Conservation (phyloP, 495 filamentous ascomycete species). For the Tuber calosporum region DNA sequence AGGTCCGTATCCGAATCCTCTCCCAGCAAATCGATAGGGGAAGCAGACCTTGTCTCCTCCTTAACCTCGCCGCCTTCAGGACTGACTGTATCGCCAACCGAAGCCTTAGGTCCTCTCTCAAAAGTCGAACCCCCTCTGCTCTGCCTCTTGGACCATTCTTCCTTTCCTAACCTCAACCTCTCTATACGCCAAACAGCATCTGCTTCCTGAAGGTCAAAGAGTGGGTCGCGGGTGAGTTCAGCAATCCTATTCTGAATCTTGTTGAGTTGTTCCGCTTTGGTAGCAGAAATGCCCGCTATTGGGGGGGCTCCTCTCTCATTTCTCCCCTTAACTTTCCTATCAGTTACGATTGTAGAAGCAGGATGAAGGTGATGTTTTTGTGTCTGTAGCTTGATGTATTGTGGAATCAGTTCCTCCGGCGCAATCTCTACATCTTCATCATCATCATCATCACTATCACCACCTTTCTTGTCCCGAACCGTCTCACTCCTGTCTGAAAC, state of each 20-base stretch:
- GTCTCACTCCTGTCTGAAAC: slow-evolving; percentile 29
- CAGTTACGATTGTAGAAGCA: slow-evolving; percentile 46
- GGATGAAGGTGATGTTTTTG: slow-evolving; percentile 66
- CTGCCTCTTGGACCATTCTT: slow-evolving; percentile 43
- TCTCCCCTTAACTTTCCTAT: slow-evolving; percentile 47
- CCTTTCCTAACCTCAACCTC: slow-evolving; percentile 59
- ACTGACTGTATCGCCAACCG: neutral
- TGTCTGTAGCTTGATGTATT: slow-evolving; percentile 63
- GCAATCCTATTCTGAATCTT: slow-evolving; percentile 64
- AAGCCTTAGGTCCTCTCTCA: slow-evolving; percentile 4
- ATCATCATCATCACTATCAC: slow-evolving; percentile 44
- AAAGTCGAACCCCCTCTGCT: slow-evolving; percentile 16
- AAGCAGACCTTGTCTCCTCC: neutral
- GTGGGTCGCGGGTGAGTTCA: slow-evolving; percentile 70
- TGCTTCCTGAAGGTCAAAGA: slow-evolving; percentile 75
- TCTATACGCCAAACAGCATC: slow-evolving; percentile 64
- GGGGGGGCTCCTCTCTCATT: slow-evolving; percentile 16
- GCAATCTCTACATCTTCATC: slow-evolving; percentile 55
- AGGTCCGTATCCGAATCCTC: slow-evolving; percentile 19
- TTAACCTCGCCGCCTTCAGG: slow-evolving; percentile 1
- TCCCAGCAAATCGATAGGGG: neutral
- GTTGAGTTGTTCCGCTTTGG: slow-evolving; percentile 46
- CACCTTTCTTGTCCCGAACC: slow-evolving; percentile 37
- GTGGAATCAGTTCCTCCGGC: slow-evolving; percentile 67
- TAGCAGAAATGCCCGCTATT: slow-evolving; percentile 41